phyloP scores from a whole-genome alignment of 1,284 basidiomycete species.

The Ceratorhiza oryzae-sativae region DNA sequence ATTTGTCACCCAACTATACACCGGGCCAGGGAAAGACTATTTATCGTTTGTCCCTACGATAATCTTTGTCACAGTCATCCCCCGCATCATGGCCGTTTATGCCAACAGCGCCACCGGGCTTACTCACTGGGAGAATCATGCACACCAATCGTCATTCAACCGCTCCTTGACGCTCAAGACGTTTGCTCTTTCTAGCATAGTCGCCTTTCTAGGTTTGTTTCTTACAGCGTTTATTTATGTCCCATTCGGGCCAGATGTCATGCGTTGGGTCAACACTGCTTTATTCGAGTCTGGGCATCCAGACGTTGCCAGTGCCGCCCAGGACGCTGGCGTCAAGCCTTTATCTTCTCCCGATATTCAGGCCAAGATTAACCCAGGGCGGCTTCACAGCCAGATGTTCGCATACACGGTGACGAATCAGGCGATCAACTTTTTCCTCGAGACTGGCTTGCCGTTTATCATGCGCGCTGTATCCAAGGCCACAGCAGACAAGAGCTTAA shows the following conservation, averaged over 20 bases:
- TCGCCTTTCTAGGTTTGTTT: conserved; percentile 85
- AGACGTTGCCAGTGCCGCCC: conserved; percentile 40
- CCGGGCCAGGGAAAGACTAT: conserved; percentile 81
- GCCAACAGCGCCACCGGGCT: conserved; percentile 71
- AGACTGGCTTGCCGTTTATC: conserved; percentile 85
- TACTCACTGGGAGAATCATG: conserved; percentile 92
- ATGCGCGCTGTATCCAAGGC: conserved; percentile 62
- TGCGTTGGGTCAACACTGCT: conserved; percentile 61
- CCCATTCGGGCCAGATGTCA: conserved; percentile 86
- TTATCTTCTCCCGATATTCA: conserved; percentile 24
- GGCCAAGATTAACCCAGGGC: conserved; percentile 52
- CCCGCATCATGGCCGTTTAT: conserved; percentile 82
- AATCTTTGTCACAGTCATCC: conserved; percentile 83
- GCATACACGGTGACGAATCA: conserved; percentile 95
- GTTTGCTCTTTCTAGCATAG: conserved; percentile 87
- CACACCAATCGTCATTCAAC: conserved; percentile 76
- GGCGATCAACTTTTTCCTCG: conserved; percentile 80
- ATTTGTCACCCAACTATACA: conserved; percentile 84
- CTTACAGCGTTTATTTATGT: conserved; percentile 92
- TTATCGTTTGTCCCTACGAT: conserved; percentile 84
- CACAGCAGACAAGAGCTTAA: conserved; percentile 47
- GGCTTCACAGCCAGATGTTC: conserved; percentile 92
- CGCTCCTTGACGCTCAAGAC: conserved; percentile 89
- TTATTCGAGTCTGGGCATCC: conserved; percentile 48
- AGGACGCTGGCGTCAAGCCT: conserved; percentile 42